These are phyloP conservation scores for Oryza brachyantha DNA, from an alignment of 176 grass and related monocot genomes.

Conservation along the genomic window DNA sequence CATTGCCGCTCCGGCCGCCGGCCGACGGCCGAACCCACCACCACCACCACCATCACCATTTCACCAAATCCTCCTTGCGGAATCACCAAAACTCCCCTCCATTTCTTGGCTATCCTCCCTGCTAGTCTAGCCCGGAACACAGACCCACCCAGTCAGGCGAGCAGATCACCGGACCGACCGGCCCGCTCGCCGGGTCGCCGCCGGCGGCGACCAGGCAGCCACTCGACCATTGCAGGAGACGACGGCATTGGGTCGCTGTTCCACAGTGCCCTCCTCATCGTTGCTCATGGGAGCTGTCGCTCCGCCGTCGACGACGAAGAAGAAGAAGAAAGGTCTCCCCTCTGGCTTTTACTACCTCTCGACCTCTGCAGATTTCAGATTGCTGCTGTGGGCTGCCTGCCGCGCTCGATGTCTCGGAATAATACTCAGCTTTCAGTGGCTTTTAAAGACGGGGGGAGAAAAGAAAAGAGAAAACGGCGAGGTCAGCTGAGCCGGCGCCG, in stretches of 20 bases:
- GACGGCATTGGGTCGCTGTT: background rate
- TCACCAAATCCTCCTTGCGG: background rate
- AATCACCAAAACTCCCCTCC: slow-evolving; percentile 17
- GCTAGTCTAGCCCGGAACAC: background rate
- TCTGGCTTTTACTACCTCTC: background rate
- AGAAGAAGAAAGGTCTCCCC: background rate
- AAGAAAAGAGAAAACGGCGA: background rate
- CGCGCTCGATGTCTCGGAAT: background rate
- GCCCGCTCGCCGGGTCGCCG: background rate
- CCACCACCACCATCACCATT: background rate
- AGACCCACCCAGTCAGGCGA: background rate
- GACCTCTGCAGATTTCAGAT: background rate
- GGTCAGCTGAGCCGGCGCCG: no score
- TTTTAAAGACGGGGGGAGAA: slow-evolving; percentile 14
- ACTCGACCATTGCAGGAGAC: background rate
- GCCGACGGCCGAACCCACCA: slow-evolving; percentile 12
- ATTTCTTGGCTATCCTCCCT: background rate
- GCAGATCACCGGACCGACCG: background rate
- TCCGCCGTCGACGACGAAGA: no score
- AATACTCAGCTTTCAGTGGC: background rate
- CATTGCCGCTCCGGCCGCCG: background rate
- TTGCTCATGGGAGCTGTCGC: background rate
- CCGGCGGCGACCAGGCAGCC: background rate
- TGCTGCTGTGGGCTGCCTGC: background rate
- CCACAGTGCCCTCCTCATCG: background rate